phyloP scores from a whole-genome alignment of 2,329 filamentous ascomycete genomes.

The Fusarium sp. region DNA sequence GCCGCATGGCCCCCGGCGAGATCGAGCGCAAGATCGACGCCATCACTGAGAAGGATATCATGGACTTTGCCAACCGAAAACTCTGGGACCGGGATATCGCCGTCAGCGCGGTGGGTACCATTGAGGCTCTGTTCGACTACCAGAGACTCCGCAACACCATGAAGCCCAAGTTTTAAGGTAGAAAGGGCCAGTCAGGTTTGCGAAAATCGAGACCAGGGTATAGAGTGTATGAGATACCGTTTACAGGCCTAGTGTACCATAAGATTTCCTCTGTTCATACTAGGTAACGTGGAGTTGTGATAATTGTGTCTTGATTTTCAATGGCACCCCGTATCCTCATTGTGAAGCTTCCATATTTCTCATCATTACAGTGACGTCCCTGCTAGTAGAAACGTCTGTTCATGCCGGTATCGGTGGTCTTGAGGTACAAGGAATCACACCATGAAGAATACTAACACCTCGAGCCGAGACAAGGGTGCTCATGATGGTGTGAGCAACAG shows the following conservation, averaged over 20 bases:
- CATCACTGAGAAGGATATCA: slow-evolving; percentile 96
- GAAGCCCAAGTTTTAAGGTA: slow-evolving; percentile 78
- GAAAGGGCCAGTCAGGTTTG: slow-evolving; percentile 46
- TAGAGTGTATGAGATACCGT: slow-evolving; percentile 70
- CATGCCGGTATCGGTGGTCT: background rate
- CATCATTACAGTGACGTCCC: background rate
- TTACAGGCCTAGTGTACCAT: slow-evolving; percentile 67
- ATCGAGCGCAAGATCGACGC: slow-evolving; percentile 91
- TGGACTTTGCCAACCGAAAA: slow-evolving; percentile 94
- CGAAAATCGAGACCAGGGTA: slow-evolving; percentile 58
- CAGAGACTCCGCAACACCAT: slow-evolving; percentile 84
- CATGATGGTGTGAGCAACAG: background rate
- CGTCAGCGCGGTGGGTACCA: slow-evolving; percentile 90
- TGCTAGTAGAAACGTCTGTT: background rate
- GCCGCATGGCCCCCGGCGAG: slow-evolving; percentile 90
- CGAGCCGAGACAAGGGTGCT: background rate
- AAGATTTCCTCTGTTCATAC: slow-evolving; percentile 59
- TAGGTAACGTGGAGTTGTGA: slow-evolving; percentile 50
- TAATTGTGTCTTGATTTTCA: slow-evolving; percentile 38
- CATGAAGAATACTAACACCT: background rate
- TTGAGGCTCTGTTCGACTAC: slow-evolving; percentile 89
- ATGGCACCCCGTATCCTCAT: background rate
- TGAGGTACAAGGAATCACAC: background rate
- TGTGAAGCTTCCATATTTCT: background rate
- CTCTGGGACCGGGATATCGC: slow-evolving; percentile 98